Percentiles rank a stretch among this genome's conserved stretches.
phyloP scores from a whole-genome alignment of 1,284 basidiomycete species.

The Ganoderma lingzhi region DNA sequence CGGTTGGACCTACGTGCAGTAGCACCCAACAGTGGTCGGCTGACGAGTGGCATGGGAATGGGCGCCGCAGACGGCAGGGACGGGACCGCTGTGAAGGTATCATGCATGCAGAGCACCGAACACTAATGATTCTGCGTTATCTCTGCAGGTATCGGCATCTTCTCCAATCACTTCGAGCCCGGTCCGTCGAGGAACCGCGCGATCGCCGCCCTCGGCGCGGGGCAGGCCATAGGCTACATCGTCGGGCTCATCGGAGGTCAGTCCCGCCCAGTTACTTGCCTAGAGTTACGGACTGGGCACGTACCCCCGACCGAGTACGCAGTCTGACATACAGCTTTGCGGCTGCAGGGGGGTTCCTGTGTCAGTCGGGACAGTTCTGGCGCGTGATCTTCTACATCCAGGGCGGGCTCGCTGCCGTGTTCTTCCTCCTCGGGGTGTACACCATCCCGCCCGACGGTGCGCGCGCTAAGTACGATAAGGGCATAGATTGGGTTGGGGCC shows the following conservation, averaged over 20 bases:
- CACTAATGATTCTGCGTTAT: background rate
- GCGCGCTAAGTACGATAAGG: constrained; percentile 41
- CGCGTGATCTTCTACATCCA: constrained; percentile 46
- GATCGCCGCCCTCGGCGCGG: constrained; percentile 44
- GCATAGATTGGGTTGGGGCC: constrained; percentile 46
- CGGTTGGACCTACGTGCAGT: no score
- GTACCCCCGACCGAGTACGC: no score
- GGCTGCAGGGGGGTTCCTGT: constrained; percentile 41
- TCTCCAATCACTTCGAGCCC: constrained; percentile 38
- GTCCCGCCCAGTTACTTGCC: background rate
- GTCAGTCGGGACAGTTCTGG: constrained; percentile 44
- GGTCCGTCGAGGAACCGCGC: constrained; percentile 42
- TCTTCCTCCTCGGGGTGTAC: constrained; percentile 41
- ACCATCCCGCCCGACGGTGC: constrained; percentile 33
- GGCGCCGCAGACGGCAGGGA: background rate
- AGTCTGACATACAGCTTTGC: background rate
- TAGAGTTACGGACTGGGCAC: no score
- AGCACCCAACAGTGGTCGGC: no score
- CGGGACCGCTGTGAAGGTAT: background rate
- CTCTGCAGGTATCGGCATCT: constrained; percentile 37
- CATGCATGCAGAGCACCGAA: background rate
- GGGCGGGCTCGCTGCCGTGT: constrained; percentile 41
- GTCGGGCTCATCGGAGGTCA: constrained; percentile 44
- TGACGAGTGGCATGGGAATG: no score
- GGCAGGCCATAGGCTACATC: constrained; percentile 46